Base-by-base conservation (phyloP, 352 stramenopile genomes). In the Globisporangium lucens region DNA sequence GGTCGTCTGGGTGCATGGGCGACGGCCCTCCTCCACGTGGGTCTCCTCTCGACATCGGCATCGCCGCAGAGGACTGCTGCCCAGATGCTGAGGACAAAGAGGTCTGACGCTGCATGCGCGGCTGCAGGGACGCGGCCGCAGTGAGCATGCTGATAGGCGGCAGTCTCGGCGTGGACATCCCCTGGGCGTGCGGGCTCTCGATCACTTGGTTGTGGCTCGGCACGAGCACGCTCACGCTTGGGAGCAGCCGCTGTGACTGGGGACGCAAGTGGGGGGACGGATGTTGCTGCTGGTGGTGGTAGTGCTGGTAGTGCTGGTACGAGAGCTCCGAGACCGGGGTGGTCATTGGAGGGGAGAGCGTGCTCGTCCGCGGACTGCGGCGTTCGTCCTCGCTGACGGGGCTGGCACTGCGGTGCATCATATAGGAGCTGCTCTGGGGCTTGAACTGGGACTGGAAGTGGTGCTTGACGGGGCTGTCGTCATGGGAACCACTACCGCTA, bases 61-160 rank as follows among this genome's bases (percentile, higher is more conserved):
- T 43, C 29, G 8, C 29, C 7, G 4, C 52, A 22, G 52, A 58
- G 12, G 27, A 9, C n/a, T 33, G 52, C 52, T 10, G 52, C 22
- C 29, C 38, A 8, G 20, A 30, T 12, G 63, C 17, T 12, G 49
- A 4, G 4, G 46, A 63, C 29, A 68, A 63, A 36, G 61, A 33
- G 55, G 57, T 12, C n/a, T 58, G 29, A 41, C 20, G 64, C 38
- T 38, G 56, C 41, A 57, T 66, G 33, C 33, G 53, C 8, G 76
- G 73, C 49, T 78, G 78, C 62, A 83, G 56, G 24, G 78, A 67
- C 27, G 78, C 73, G 3, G 76, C 78, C 2, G 73, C 70, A 13
- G 78, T 87, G 33, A 87, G 66, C 49, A 87, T 72, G 52, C 75
- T 82, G 63, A 87, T 87, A 20, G 78, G 76, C 10, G 78, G 78